phyloP scores from a whole-genome alignment of 192 early-diverging fungal species.

The Coemansia sp. region DNA sequence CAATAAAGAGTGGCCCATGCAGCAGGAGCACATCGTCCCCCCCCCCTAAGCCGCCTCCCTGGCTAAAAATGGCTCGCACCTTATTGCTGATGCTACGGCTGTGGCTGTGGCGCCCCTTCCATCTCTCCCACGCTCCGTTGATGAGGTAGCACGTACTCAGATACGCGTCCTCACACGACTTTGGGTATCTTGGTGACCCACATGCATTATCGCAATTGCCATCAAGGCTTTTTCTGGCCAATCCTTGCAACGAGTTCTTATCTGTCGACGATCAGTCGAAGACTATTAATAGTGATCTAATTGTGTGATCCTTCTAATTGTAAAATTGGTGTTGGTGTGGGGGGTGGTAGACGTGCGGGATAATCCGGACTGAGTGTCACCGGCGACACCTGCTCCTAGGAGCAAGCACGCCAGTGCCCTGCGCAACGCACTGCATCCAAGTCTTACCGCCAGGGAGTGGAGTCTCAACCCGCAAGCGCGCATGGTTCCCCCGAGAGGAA shows the following conservation, averaged over 20 bases:
- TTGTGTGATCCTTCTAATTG: neutral
- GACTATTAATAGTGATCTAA: neutral
- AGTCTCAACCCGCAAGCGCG: conserved; percentile 15
- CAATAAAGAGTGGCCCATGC: neutral
- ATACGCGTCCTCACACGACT: neutral
- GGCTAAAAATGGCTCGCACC: neutral
- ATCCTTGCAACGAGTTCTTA: neutral
- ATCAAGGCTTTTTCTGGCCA: neutral
- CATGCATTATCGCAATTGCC: neutral
- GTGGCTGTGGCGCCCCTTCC: neutral
- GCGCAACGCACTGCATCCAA: conserved; percentile 52
- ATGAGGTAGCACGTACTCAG: neutral
- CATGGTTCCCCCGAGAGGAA: neutral
- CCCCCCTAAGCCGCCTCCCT: neutral
- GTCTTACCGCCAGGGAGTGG: conserved; percentile 35
- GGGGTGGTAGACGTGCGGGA: conserved; percentile 30
- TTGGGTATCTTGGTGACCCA: neutral
- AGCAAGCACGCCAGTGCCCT: conserved; percentile 20
- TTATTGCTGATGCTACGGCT: neutral
- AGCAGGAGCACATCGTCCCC: neutral
- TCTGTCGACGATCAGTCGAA: neutral
- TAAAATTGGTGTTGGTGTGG: neutral
- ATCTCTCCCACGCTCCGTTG: conserved; percentile 1
- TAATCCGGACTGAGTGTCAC: conserved; percentile 49
- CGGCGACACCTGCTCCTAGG: conserved; percentile 10